A percentile compares a stretch with the other conserved stretches of the same genome.
phyloP scores from a whole-genome alignment of 108 stramenopile genomes.

The Conticribra weissflogii region DNA sequence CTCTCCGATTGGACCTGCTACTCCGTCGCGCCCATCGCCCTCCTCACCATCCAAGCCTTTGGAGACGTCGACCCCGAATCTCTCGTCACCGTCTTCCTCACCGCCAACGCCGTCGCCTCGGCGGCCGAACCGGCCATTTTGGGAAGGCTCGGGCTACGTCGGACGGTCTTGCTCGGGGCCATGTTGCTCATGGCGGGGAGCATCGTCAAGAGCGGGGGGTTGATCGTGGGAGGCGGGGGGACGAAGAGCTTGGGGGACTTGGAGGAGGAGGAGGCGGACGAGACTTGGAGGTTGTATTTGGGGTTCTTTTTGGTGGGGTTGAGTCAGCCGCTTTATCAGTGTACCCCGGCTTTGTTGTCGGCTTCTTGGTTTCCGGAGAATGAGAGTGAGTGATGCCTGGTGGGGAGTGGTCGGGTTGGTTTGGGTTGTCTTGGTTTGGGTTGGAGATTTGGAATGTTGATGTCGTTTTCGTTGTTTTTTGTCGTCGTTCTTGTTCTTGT shows the following conservation, averaged over 20 bases:
- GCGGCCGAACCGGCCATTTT: conserved; percentile 85
- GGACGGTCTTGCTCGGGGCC: conserved; percentile 80
- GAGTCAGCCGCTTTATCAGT: conserved; percentile 88
- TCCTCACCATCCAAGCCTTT: conserved; percentile 71
- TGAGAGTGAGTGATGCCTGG: too few species aligned
- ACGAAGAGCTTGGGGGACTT: too few species aligned
- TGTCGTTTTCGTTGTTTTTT: too few species aligned
- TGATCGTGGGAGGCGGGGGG: conserved; percentile 35
- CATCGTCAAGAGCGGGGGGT: conserved; percentile 81
- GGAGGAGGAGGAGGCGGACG: conserved; percentile 50
- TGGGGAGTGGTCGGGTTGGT: too few species aligned
- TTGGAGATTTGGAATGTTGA: too few species aligned
- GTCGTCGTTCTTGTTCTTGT: too few species aligned
- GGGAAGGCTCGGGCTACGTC: conserved; percentile 73
- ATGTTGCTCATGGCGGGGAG: conserved; percentile 81
- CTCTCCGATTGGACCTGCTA: conserved; percentile 92
- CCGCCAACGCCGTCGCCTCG: conserved; percentile 78
- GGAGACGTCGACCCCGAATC: conserved; percentile 84
- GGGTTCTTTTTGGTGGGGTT: conserved; percentile 90
- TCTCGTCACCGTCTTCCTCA: conserved; percentile 79
- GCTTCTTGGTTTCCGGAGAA: conserved; percentile 90
- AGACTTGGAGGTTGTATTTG: conserved; percentile 78
- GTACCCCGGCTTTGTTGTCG: conserved; percentile 86
- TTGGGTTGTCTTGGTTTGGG: too few species aligned
- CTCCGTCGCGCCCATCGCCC: conserved; percentile 84